Evolutionary conservation across 1,139 yeast species (phyloP), one percentile per base, ranked within the genome.

Genomic region (Taphrina flavorubra): DNA sequence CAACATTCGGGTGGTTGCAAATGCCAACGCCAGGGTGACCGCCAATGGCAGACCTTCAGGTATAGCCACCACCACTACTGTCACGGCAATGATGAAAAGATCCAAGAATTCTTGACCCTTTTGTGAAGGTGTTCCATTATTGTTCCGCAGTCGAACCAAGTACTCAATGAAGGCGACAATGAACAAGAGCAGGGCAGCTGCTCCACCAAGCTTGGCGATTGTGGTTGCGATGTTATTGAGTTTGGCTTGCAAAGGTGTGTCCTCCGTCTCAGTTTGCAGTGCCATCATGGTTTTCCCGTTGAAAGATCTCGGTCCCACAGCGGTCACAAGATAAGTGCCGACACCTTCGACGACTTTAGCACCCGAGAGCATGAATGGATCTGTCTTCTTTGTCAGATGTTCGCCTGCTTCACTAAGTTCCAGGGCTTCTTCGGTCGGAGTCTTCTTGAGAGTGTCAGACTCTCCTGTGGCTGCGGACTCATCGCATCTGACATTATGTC

Each of bases 41-140:
- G 99, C 99, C 69, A 94, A 82, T 0, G 99, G 99, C 71, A 94
- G 84, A 69, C 99, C 99, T 80, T 95, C 99, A 1, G 99, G 99
- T 18, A 94, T 97, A 0, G 99, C 99, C 66, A 94, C 99, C 20
- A 94, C 99, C 53, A 94, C 87, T 74, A 94, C 86, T 0, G 99
- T 92, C 71, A 94, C 89, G 0, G 98, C 88, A 46, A 96, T 90
- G 75, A 94, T 95, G 73, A 95, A 82, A 70, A 94, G 90, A 75
- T 90, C 88, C 80, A 94, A 82, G 75, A 92, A 92, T 73, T 84
- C 84, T 71, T 90, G 87, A 73, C 97, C 97, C 80, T 92, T 92
- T 75, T 87, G 86, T 7, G 97, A 85, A 2, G 91, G 80, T 0
- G 85, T 78, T 13, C 83, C 70, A 63, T 78, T 76, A 70, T 83